Evolutionary conservation across 129 eudicot genomes (phyloP).

Genomic region (Kitagawia praeruptora): DNA sequence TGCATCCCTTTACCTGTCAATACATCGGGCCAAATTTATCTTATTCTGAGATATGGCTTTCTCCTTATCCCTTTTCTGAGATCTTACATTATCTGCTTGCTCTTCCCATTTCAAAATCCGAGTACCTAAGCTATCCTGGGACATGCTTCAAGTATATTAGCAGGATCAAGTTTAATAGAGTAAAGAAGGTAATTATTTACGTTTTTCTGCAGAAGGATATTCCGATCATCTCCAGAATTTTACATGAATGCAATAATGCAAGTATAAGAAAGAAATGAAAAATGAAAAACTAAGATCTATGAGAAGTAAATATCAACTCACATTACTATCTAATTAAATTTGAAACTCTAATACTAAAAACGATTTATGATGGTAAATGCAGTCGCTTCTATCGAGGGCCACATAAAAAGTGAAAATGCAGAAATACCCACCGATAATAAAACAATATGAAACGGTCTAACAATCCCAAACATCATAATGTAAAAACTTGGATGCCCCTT

Average conservation of each 20-base stretch:
- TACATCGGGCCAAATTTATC: conserved; percentile 22
- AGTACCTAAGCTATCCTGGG: conserved; percentile 57
- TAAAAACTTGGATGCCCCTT: background rate
- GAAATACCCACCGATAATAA: background rate
- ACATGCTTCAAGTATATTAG: background rate
- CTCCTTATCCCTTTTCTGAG: conserved; percentile 51
- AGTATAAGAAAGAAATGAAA: background rate
- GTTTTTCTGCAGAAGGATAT: background rate
- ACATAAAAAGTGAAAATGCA: background rate
- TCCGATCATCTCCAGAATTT: background rate
- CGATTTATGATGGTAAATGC: background rate
- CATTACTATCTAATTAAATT: background rate
- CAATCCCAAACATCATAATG: background rate
- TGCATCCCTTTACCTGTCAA: conserved; percentile 34
- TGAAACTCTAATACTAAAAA: background rate
- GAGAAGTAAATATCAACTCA: background rate
- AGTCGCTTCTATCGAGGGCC: background rate
- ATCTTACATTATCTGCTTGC: conserved; percentile 42
- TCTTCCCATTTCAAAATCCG: conserved; percentile 57
- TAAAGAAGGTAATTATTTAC: background rate
- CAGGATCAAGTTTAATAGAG: background rate
- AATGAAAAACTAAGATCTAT: background rate
- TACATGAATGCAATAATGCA: background rate
- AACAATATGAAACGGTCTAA: no score
- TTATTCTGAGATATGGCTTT: conserved; percentile 28